Conservation (phyloP, 1,139 yeast genomes). For the Blastobotrys arbuscula region DNA sequence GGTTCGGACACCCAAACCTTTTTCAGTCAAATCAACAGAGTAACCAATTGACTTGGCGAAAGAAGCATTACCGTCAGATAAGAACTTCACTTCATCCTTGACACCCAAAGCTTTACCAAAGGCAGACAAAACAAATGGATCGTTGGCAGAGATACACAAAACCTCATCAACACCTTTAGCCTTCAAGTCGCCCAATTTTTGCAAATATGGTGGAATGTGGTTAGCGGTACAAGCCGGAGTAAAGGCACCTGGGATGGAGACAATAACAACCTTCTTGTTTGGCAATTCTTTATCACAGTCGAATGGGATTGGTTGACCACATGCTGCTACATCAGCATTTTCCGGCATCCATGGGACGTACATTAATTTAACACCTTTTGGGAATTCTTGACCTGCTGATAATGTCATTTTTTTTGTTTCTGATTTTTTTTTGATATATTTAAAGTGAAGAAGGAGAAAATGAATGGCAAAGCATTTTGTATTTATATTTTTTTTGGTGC, state of each 20-base stretch:
- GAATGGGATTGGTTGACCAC: conserved; percentile 49
- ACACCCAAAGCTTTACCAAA: conserved; percentile 73
- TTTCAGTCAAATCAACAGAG: conserved; percentile 47
- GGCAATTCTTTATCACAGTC: conserved; percentile 47
- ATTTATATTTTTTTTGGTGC: background rate
- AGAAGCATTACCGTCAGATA: conserved; percentile 62
- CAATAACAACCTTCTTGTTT: conserved; percentile 54
- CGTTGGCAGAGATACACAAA: conserved; percentile 70
- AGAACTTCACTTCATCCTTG: conserved; percentile 51
- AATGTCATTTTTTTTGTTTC: conserved; percentile 5
- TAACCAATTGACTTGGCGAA: conserved; percentile 62
- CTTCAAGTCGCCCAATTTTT: conserved; percentile 48
- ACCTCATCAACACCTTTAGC: conserved; percentile 67
- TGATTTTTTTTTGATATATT: background rate
- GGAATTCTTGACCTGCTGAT: conserved; percentile 12
- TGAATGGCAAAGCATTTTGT: background rate
- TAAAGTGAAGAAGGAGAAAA: background rate
- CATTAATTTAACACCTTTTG: conserved; percentile 42
- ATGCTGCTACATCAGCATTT: conserved; percentile 41
- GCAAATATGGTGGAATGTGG: conserved; percentile 73
- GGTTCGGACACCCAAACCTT: conserved; percentile 62
- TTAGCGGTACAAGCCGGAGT: conserved; percentile 81
- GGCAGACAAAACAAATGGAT: conserved; percentile 71
- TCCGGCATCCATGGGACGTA: conserved; percentile 53
- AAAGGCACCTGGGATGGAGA: conserved; percentile 88